These are phyloP conservation scores for Xerocomellus chrysenteron DNA, from an alignment of 768 basidiomycete species.

Conservation along the genomic window DNA sequence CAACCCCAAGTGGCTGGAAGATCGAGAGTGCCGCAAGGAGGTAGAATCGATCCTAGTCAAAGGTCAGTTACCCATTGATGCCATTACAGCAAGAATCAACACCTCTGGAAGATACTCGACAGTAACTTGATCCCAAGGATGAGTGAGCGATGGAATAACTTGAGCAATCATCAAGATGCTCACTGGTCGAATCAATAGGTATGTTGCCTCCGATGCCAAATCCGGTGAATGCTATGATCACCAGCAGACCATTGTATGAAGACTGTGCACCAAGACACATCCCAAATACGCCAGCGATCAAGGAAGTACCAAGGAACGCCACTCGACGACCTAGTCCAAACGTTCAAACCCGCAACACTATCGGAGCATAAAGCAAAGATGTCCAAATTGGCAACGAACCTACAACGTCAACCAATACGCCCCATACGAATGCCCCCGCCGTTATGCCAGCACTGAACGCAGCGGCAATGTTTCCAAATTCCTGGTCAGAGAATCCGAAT, in stretches of 20 bases:
- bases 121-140: background rate
- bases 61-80: background rate
- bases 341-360: background rate
- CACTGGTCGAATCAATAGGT: constrained; percentile 19
- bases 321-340: constrained; percentile 12
- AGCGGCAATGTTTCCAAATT: constrained; percentile 6
- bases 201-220: constrained; percentile 15
- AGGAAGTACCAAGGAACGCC: constrained; percentile 15
- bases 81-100: background rate
- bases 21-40: constrained; percentile 14
- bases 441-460: constrained; percentile 1
- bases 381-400: constrained; percentile 4
- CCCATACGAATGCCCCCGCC: constrained; percentile 13
- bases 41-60: constrained; percentile 11
- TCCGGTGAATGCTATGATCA: constrained; percentile 9
- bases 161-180: background rate
- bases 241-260: constrained; percentile 12
- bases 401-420: constrained; percentile 14
- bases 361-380: background rate
- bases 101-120: constrained; percentile 16
- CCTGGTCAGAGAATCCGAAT: constrained; percentile 17
- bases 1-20: constrained; percentile 1
- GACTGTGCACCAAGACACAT: constrained; percentile 12
- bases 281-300: constrained; percentile 14
- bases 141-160: background rate